Conservation (phyloP, 2,329 filamentous ascomycete species). For the Nannizziopsis barbatae region DNA sequence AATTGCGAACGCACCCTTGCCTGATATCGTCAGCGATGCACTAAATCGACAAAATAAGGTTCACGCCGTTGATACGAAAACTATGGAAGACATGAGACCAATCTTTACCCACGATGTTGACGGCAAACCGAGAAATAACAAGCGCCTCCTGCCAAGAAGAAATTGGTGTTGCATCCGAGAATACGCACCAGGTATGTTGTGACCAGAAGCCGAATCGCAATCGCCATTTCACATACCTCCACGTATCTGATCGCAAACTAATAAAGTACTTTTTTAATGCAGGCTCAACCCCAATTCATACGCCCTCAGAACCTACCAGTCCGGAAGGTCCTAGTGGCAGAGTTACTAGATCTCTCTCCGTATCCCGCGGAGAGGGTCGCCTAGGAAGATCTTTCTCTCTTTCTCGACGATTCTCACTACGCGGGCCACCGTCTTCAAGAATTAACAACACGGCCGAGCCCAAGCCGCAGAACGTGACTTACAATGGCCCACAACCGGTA, state of each 20-base stretch:
- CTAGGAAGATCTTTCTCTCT: conserved; percentile 23
- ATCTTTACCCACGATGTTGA: conserved; percentile 85
- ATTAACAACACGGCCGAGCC: conserved; percentile 16
- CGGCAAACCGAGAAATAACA: conserved; percentile 82
- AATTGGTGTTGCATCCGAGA: conserved; percentile 93
- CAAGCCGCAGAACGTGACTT: conserved; percentile 25
- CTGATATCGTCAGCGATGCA: conserved; percentile 77
- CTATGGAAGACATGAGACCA: conserved; percentile 91
- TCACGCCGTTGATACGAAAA: conserved; percentile 55
- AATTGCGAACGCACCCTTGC: conserved; percentile 84
- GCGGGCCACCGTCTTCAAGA: conserved; percentile 32
- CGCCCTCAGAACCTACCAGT: conserved; percentile 42
- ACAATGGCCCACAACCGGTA: conserved; percentile 24
- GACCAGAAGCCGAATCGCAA: neutral
- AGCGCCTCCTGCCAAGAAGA: conserved; percentile 70
- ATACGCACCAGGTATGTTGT: conserved; percentile 57
- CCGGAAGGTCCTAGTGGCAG: conserved; percentile 22
- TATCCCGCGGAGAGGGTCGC: conserved; percentile 46
- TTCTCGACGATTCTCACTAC: conserved; percentile 39
- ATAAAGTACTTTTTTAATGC: conserved; percentile 29
- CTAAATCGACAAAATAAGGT: conserved; percentile 84
- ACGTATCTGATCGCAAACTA: neutral
- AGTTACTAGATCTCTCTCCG: conserved; percentile 50
- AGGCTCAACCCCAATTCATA: conserved; percentile 59
- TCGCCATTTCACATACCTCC: neutral